Evolutionary conservation across 108 stramenopile species (phyloP), one percentile per base, ranked within the genome.

Genomic region (Nitzschia sp.): DNA sequence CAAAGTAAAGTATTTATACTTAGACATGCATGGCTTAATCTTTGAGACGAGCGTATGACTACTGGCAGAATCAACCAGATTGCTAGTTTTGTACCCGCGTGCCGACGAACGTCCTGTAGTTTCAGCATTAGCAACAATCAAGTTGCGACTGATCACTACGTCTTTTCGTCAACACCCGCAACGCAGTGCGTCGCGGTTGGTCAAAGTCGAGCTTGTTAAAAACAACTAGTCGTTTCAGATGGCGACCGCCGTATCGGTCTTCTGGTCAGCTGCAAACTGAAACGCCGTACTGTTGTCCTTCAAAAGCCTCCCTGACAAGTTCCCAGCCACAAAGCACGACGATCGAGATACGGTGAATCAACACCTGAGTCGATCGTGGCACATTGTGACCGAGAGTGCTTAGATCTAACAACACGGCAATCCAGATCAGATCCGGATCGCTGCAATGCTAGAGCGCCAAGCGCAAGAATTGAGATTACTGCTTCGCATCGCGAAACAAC

Each of bases 11-110:
- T 53, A 83, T 82, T 90, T 96, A 94, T 97, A 98, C 97, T 97
- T 95, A 97, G 91, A 98, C 97, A 96, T 97, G 97, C 97, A 98
- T 98, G 97, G 96, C 97, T 98, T 98, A 98, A 97, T 98, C 97
- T 98, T 98, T 97, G 95, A 98, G 96, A 97, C 97, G 93, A 98
- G 97, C 97, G 93, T 98, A 98, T 98, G 96, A 97, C 96, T 97
- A 98, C 96, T 98, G 98, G 96, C 98, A 98, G 98, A 96, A 98
- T 98, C 98, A 98, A 98, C 96, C 98, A 98, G 96, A 87, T 97
- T 96, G 84, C 94, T 87, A 83, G 23, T 42, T 42, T 29, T n/a
- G 32, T 59, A n/a, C 29, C 32, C 32, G n/a, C 28, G 18, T 25
- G 32, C 28, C 38, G 38, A 42, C 9, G 9, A 42, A 13, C 6